Evolutionary conservation across 495 filamentous ascomycete species (phyloP).

Genomic region (Xylona heveae): DNA sequence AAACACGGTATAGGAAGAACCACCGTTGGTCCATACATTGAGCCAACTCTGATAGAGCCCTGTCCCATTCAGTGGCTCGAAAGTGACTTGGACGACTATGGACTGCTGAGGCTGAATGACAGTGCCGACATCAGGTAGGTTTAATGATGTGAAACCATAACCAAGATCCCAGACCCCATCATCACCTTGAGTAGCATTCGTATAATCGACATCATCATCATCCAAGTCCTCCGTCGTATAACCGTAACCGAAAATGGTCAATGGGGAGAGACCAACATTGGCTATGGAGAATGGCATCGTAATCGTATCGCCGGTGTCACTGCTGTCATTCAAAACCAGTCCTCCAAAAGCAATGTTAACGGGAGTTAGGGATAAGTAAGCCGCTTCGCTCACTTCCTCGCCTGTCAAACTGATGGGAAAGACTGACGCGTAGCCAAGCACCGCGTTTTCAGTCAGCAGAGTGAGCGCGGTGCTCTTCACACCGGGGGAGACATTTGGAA

Average conservation of each 20-base stretch:
- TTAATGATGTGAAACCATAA: slow-evolving; percentile 12
- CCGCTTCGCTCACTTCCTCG: slow-evolving; percentile 10
- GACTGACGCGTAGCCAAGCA: slow-evolving; percentile 12
- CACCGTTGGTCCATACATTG: slow-evolving; percentile 14
- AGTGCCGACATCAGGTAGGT: slow-evolving; percentile 12
- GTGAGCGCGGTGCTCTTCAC: slow-evolving; percentile 12
- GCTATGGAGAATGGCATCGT: slow-evolving; percentile 13
- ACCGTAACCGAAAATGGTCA: slow-evolving; percentile 16
- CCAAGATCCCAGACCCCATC: slow-evolving; percentile 8
- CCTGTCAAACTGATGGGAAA: slow-evolving; percentile 15
- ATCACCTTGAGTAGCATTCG: slow-evolving; percentile 10
- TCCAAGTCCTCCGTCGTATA: slow-evolving; percentile 11
- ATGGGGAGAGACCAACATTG: slow-evolving; percentile 15
- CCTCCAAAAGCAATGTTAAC: slow-evolving; percentile 16
- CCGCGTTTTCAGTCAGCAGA: slow-evolving; percentile 14
- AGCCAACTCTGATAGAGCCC: slow-evolving; percentile 13
- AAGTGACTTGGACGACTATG: slow-evolving; percentile 12
- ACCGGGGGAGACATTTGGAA: slow-evolving; percentile 11
- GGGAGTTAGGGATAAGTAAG: slow-evolving; percentile 15
- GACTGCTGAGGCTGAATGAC: slow-evolving; percentile 10
- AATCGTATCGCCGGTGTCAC: slow-evolving; percentile 9
- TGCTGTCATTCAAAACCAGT: slow-evolving; percentile 12
- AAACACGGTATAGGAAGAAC: slow-evolving; percentile 12
- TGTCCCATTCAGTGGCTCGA: slow-evolving; percentile 8
- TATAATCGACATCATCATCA: slow-evolving; percentile 8